Percentiles rank a stretch among this genome's conserved stretches.
Conservation (phyloP, 2,329 filamentous ascomycete species). For the Coleophoma eucalyptorum region DNA sequence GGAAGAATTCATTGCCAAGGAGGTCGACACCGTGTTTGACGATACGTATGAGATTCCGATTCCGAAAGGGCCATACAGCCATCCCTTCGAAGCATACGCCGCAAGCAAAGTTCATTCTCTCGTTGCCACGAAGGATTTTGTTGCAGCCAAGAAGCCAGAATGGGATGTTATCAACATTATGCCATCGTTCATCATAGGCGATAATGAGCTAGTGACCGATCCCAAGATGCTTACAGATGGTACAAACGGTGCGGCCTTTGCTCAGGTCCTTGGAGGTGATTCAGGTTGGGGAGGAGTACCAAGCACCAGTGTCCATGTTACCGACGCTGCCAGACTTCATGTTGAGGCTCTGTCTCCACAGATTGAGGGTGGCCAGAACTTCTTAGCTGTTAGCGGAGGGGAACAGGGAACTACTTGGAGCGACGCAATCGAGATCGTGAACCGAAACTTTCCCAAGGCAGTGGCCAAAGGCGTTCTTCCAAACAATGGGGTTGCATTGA, state of each 20-base stretch:
- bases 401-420: constrained; percentile 30
- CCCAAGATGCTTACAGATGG: constrained; percentile 11
- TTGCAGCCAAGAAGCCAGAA: constrained; percentile 6
- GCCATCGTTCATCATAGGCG: constrained; percentile 17
- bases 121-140: constrained; percentile 20
- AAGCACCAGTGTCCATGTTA: constrained; percentile 15
- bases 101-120: constrained; percentile 25
- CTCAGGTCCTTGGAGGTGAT: constrained; percentile 13
- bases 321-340: constrained; percentile 16
- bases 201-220: constrained; percentile 16
- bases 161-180: constrained; percentile 21
- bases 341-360: constrained; percentile 15
- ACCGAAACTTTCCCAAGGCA: constrained; percentile 25
- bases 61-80: constrained; percentile 12
- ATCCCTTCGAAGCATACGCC: constrained; percentile 25
- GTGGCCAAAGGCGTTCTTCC: constrained; percentile 23
- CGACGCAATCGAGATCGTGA: constrained; percentile 33
- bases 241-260: constrained; percentile 12
- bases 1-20: constrained; percentile 14
- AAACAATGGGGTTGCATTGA: constrained; percentile 11
- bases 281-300: constrained; percentile 13
- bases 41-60: constrained; percentile 15
- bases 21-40: constrained; percentile 17
- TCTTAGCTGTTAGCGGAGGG: constrained; percentile 16
- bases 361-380: constrained; percentile 15